Percentiles rank a stretch among this genome's conserved stretches.
These are phyloP conservation scores for Alternaria viburni DNA, from an alignment of 2,329 filamentous ascomycete species.

Conservation along the genomic window DNA sequence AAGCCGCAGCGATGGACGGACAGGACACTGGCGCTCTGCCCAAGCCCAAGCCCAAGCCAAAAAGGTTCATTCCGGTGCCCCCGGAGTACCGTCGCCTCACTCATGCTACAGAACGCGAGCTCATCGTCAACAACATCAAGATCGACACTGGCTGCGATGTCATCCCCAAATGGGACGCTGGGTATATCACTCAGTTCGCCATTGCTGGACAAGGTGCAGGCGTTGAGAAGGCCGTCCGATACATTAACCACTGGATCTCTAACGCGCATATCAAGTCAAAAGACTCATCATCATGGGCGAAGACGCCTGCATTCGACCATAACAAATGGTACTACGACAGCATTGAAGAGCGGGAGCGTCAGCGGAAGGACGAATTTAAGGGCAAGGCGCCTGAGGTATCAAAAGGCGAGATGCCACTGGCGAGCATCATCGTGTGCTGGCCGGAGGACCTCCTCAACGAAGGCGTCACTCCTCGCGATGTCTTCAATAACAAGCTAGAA, in stretches of 20 bases:
- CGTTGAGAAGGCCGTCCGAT: slow-evolving; percentile 23
- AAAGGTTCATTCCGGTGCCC: slow-evolving; percentile 27
- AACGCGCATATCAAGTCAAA: slow-evolving; percentile 24
- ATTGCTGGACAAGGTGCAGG: slow-evolving; percentile 27
- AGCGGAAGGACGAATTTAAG: slow-evolving; percentile 30
- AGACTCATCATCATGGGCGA: slow-evolving; percentile 37
- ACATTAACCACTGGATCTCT: slow-evolving; percentile 40
- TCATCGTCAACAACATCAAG: slow-evolving; percentile 21
- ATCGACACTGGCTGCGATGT: slow-evolving; percentile 28
- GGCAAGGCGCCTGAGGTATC: slow-evolving; percentile 17
- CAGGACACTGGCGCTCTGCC: neutral
- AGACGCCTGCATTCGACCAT: slow-evolving; percentile 28
- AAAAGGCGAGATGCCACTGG: slow-evolving; percentile 7
- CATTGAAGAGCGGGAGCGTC: slow-evolving; percentile 19
- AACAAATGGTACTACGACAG: slow-evolving; percentile 33
- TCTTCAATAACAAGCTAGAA: slow-evolving; percentile 38
- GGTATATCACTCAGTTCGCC: slow-evolving; percentile 28
- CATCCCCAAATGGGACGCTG: slow-evolving; percentile 14
- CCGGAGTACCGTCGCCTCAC: slow-evolving; percentile 23
- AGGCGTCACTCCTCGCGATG: slow-evolving; percentile 26
- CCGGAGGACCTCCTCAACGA: slow-evolving; percentile 25
- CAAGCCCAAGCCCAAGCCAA: slow-evolving; percentile 18
- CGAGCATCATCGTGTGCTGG: slow-evolving; percentile 23
- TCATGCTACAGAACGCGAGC: slow-evolving; percentile 18
- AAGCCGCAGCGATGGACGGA: neutral